Evolutionary conservation across 192 early-diverging fungal genomes (phyloP), one percentile per base, ranked within the genome.

Genomic region (Chytriomyces sp.): DNA sequence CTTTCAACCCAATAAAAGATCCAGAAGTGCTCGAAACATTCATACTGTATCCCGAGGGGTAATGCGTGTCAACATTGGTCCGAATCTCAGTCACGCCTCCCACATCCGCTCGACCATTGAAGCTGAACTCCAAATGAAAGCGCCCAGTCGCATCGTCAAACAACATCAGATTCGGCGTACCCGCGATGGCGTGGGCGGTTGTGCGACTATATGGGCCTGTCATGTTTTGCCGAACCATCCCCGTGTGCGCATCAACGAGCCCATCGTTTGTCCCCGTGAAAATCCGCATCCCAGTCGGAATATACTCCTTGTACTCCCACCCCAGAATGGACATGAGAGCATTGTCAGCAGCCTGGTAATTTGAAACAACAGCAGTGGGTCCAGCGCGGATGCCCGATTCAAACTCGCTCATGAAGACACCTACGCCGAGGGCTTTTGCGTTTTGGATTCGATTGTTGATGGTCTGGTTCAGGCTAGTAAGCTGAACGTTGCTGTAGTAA

Each of bases 391-490:
- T 55, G 1, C 73, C 73, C 73, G 67, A 66, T 54, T 74, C 73
- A 44, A 66, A 74, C 52, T 74, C 73, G 25, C 30, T 26, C 53
- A 74, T 41, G 36, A 74, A 64, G 2, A 36, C 61, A 14, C 73
- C 73, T 33, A 62, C 56, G 17, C 36, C 34, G 14, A 74, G 39
- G 25, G 49, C 19, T 26, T 66, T 54, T 17, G 62, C 52, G 3
- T 31, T 34, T 19, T 55, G 17, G 12, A 74, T 7, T 57, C 73
- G 28, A n/a, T 39, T n/a, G 33, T 36, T 39, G 17, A 74, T 59
- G 86, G 74, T 71, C 25, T 81, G 85, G 31, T 79, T 88, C 41
- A 81, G 78, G 63, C 80, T 75, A 53, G 90, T 8, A 17, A 6
- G 30, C 37, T 70, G 68, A 14, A 40, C 68, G 7, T 10, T 28